These are phyloP conservation scores for Choanephora cucurbitarum DNA, from an alignment of 371 early-diverging fungal genomes.

Conservation along the genomic window DNA sequence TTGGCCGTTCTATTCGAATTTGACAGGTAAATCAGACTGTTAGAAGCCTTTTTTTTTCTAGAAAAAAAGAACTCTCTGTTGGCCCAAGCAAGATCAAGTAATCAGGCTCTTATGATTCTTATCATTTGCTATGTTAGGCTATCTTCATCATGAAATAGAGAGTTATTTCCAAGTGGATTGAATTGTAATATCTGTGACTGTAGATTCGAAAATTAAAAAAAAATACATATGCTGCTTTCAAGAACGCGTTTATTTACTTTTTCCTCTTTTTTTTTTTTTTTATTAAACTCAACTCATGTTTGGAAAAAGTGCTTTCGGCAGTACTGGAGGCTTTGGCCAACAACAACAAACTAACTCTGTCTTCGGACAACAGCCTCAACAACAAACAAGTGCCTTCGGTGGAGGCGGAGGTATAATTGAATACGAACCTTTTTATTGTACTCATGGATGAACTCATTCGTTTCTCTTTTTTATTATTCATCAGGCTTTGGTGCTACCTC, in stretches of 20 bases:
- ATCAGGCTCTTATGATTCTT: no score
- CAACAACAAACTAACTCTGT: constrained; percentile 53
- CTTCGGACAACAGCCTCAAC: constrained; percentile 43
- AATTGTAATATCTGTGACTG: no score
- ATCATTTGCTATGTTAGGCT: no score
- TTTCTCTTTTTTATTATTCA: no score
- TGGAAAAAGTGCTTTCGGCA: constrained; percentile 48
- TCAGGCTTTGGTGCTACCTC: constrained; percentile 55
- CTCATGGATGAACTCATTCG: background rate
- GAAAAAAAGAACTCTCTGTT: no score
- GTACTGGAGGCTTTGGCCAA: constrained; percentile 56
- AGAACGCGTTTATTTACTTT: constrained; percentile 3
- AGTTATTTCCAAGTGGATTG: no score
- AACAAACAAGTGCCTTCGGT: constrained; percentile 51
- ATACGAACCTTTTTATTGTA: constrained; percentile 3
- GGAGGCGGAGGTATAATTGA: constrained; percentile 23
- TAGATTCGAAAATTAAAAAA: background rate
- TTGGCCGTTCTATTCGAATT: no score
- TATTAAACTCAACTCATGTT: constrained; percentile 29
- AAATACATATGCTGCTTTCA: background rate
- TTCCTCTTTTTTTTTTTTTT: constrained; percentile 4
- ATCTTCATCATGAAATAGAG: no score
- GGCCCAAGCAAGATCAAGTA: no score
- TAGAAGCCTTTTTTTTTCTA: no score
- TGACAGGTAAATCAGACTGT: no score